Conservation (phyloP, 306 rosid species). For the Glycine tomentella region DNA sequence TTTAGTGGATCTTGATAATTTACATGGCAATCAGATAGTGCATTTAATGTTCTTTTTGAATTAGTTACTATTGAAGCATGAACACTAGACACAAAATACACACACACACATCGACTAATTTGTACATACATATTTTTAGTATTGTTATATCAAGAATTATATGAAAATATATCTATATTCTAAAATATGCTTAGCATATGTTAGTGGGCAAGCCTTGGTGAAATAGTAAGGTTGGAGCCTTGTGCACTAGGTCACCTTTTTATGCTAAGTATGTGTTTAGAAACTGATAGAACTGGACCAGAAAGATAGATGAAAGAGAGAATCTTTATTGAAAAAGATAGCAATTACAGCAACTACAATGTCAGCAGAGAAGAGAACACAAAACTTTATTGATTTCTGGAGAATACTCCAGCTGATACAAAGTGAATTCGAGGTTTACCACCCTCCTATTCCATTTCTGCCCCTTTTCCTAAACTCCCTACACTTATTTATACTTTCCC, state of each 20-base stretch:
- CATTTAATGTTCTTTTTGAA: constrained; percentile 22
- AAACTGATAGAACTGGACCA: no score
- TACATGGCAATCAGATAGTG: constrained; percentile 28
- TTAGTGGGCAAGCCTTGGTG: not conserved
- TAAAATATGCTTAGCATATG: constrained; percentile 22
- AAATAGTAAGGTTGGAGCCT: not conserved
- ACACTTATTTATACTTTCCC: no score
- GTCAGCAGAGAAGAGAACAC: no score
- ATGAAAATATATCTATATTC: not conserved
- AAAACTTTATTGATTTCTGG: no score
- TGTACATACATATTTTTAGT: not conserved
- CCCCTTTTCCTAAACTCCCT: no score
- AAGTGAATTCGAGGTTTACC: no score
- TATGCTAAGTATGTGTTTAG: not conserved
- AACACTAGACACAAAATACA: constrained; percentile 19
- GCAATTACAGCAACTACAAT: no score
- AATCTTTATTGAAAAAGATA: no score
- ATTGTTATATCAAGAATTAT: not conserved
- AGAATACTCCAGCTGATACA: no score
- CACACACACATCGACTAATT: not conserved
- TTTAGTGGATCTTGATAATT: constrained; percentile 21
- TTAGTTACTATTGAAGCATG: constrained; percentile 15
- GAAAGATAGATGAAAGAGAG: no score
- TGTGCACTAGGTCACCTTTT: constrained; percentile 1
- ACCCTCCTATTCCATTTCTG: no score